These are phyloP conservation scores for Lentinula detonsa DNA, from an alignment of 768 basidiomycete genomes.

Conservation along the genomic window DNA sequence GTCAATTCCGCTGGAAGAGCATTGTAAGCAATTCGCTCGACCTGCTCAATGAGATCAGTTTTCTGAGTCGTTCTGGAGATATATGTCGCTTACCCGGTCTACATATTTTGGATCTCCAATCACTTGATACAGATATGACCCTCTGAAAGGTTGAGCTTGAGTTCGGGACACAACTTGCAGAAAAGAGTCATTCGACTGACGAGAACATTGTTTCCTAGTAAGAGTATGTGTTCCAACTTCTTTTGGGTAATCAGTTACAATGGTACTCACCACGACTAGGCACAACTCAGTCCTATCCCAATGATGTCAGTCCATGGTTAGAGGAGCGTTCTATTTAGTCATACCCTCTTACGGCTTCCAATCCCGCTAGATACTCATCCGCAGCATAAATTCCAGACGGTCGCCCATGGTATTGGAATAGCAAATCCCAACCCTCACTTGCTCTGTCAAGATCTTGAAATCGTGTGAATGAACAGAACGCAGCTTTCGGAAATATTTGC, in stretches of 20 bases:
- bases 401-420: constrained; percentile 54
- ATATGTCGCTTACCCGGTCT: constrained; percentile 29
- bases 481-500: neutral
- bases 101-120: constrained; percentile 48
- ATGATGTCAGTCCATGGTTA: neutral
- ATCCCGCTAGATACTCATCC: constrained; percentile 52
- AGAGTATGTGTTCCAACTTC: neutral
- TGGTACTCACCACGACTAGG: constrained; percentile 38
- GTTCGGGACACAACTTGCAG: neutral
- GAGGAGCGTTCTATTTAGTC: neutral
- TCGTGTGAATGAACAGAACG: neutral
- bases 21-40: constrained; percentile 46
- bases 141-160: constrained; percentile 21
- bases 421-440: constrained; percentile 46
- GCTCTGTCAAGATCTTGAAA: constrained; percentile 40
- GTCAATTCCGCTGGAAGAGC: constrained; percentile 43
- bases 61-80: neutral
- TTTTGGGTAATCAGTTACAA: neutral
- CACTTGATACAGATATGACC: constrained; percentile 50
- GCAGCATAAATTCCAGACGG: constrained; percentile 52
- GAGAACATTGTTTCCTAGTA: constrained; percentile 55
- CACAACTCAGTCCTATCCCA: constrained; percentile 44
- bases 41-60: constrained; percentile 11
- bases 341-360: constrained; percentile 48
- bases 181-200: constrained; percentile 21